These are phyloP conservation scores for Septoria petroselini DNA, from an alignment of 2,329 filamentous ascomycete genomes.

Conservation along the genomic window DNA sequence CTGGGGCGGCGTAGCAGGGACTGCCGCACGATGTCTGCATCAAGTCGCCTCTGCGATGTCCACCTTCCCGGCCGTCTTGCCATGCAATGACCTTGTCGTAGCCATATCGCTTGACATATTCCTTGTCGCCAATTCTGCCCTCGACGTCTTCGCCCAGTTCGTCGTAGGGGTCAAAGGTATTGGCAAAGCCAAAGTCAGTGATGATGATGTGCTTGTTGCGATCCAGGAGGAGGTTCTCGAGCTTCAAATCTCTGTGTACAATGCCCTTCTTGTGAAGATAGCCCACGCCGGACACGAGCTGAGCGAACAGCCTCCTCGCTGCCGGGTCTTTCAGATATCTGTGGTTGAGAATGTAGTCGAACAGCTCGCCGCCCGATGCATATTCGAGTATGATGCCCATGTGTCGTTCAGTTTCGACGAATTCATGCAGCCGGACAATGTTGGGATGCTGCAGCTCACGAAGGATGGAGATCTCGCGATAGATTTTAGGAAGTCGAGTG, in stretches of 20 bases:
- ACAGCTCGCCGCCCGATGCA: constrained; percentile 93
- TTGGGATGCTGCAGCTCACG: constrained; percentile 87
- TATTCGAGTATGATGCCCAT: constrained; percentile 99
- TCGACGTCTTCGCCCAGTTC: constrained; percentile 89
- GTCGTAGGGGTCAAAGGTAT: constrained; percentile 88
- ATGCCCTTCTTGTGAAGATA: constrained; percentile 99
- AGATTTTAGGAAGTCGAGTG: constrained; percentile 88
- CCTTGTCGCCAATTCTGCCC: constrained; percentile 77
- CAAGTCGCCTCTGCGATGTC: constrained; percentile 76
- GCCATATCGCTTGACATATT: constrained; percentile 82
- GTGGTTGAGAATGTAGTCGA: constrained; percentile 97
- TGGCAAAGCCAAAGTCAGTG: constrained; percentile 98
- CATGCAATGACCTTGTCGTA: constrained; percentile 69
- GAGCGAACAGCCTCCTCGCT: constrained; percentile 86
- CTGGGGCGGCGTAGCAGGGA: constrained; percentile 94
- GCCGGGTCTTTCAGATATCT: constrained; percentile 92
- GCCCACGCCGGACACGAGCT: constrained; percentile 92
- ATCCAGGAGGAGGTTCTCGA: constrained; percentile 92
- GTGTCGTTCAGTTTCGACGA: constrained; percentile 95
- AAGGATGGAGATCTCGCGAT: constrained; percentile 92
- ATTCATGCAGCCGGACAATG: constrained; percentile 94
- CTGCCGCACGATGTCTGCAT: constrained; percentile 99
- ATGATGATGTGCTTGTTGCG: constrained; percentile 99
- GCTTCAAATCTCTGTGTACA: constrained; percentile 92
- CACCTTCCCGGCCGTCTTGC: constrained; percentile 53